Evolutionary conservation across 257 asterid genomes (phyloP), one percentile per base, ranked within the genome.

Genomic region (Nicotiana noctiflora): DNA sequence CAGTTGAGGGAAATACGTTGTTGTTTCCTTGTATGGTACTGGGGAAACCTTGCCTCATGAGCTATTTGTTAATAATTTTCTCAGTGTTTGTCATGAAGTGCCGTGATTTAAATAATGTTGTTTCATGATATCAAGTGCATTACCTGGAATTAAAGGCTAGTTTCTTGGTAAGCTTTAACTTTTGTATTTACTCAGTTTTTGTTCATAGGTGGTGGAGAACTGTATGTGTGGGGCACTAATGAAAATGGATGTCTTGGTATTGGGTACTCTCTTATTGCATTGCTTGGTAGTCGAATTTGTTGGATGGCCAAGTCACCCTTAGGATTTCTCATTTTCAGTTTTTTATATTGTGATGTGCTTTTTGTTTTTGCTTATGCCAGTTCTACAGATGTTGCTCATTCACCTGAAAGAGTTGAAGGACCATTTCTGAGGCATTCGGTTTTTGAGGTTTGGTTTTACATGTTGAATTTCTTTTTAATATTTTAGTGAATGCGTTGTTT

Each of bases 201-300:
- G 63, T 31, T 56, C 60, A 31, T 76, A 95, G 99, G 88, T 86
- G 92, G 95, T 72, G 97, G 99, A 82, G 98, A 91, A 80, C 88
- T 95, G 80, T 93, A 90, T 87, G 82, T 96, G 44, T 96, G 98
- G 97, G 99, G 99, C 84, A 86, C 99, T 78, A 96, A 96, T 80
- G 97, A 96, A 88, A 92, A 92, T 82, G 99, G 98, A 15, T 96
- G 99, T 83, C 99, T 96, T 77, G 98, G 99, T 79, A 94, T 86
- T 11, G 98, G 99, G 99, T 95, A 91, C 86, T 82, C 63, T 64
- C 19, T 31, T 72, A 27, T 72, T 72, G 44, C 78, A 72, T 72
- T 72, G 14, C 78, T 72, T 46, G 61, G 15, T 72, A 72, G 78
- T 70, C 23, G 44, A 72, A 72, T 72, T 72, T 72, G 57, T 23